phyloP scores from a whole-genome alignment of 768 basidiomycete species.

The Podaxis sp. region DNA sequence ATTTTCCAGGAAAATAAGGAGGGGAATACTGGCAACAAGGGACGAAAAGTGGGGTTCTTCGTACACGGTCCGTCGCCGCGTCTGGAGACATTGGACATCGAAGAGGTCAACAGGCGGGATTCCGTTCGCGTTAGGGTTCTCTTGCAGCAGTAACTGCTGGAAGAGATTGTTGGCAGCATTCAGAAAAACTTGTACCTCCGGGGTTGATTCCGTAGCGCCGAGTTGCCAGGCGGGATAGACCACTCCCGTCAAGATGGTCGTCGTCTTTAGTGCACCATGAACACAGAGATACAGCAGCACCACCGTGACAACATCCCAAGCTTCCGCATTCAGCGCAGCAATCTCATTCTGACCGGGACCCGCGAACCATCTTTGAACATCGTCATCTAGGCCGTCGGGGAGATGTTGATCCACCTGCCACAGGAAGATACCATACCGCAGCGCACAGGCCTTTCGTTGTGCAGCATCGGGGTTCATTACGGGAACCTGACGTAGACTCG shows the following conservation, averaged over 20 bases:
- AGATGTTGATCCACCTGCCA: conserved; percentile 76
- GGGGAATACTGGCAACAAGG: conserved; percentile 64
- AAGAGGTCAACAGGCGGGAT: conserved; percentile 50
- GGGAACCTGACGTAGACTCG: conserved; percentile 70
- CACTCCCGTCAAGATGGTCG: conserved; percentile 70
- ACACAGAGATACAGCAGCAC: conserved; percentile 66
- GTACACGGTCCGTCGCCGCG: conserved; percentile 69
- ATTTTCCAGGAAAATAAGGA: conserved; percentile 70
- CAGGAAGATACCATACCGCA: conserved; percentile 71
- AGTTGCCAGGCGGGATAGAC: conserved; percentile 79
- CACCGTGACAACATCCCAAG: conserved; percentile 66
- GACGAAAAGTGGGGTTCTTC: conserved; percentile 62
- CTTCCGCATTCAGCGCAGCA: conserved; percentile 53
- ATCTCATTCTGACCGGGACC: conserved; percentile 69
- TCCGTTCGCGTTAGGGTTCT: conserved; percentile 40
- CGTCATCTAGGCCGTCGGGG: conserved; percentile 68
- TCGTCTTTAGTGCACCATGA: conserved; percentile 67
- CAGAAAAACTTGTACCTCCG: conserved; percentile 50
- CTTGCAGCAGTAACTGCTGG: conserved; percentile 54
- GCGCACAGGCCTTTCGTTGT: conserved; percentile 50
- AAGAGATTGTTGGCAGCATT: conserved; percentile 65
- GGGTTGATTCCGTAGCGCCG: conserved; percentile 40
- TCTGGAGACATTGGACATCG: conserved; percentile 68
- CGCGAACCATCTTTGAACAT: conserved; percentile 70
- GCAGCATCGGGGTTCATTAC: conserved; percentile 48